Conservation (phyloP, 371 early-diverging fungal genomes). For the Circinella minor region DNA sequence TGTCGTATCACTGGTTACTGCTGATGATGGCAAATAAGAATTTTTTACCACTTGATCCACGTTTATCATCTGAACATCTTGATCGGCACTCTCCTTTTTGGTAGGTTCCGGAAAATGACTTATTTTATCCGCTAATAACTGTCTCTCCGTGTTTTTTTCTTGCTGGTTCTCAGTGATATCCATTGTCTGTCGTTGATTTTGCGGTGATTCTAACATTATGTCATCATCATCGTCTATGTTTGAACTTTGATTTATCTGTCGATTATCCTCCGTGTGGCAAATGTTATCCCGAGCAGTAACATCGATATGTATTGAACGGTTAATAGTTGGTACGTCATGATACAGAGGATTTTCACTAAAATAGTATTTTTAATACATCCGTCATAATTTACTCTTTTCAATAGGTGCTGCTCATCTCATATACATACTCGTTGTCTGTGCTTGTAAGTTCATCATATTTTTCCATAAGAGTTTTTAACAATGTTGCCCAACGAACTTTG, state of each 20-base stretch:
- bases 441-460: constrained; percentile 10
- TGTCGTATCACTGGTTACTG: background rate
- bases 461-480: constrained; percentile 12
- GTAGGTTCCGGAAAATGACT: too few relatives aligned
- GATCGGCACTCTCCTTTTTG: too few relatives aligned
- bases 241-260: too few relatives aligned
- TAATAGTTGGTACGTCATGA: background rate
- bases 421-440: background rate
- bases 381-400: too few relatives aligned
- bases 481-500: constrained; percentile 13
- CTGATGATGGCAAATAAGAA: background rate
- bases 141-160: background rate
- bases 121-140: too few relatives aligned
- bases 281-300: constrained; percentile 1
- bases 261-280: background rate
- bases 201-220: background rate
- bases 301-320: background rate
- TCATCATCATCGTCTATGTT: background rate
- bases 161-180: background rate
- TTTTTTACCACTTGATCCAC: too few relatives aligned
- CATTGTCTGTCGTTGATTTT: background rate
- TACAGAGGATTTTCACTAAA: background rate
- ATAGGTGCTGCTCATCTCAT: background rate
- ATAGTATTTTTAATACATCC: background rate
- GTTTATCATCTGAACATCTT: too few relatives aligned